A percentile compares a stretch with the other conserved stretches of the same genome.
Conservation (phyloP, 768 basidiomycete genomes). For the Cyclocybe cylindracea region DNA sequence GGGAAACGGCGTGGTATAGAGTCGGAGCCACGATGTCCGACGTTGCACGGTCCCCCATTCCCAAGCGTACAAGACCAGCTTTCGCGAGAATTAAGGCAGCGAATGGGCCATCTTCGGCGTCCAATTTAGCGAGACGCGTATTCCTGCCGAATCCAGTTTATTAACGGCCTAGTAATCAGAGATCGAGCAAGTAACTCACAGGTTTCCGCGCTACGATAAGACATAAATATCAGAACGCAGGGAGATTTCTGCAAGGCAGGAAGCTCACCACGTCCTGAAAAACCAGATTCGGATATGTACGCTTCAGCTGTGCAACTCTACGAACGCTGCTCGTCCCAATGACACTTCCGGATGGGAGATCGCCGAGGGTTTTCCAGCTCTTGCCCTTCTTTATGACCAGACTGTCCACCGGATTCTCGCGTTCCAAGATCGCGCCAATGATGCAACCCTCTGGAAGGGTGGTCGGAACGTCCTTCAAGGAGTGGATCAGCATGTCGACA, state of each 20-base stretch:
- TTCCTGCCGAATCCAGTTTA: conserved; percentile 49
- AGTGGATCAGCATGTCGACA: conserved; percentile 93
- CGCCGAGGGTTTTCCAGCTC: conserved; percentile 70
- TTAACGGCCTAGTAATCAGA: not conserved
- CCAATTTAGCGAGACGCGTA: conserved; percentile 90
- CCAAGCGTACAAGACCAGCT: conserved; percentile 85
- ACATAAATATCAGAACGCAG: not conserved
- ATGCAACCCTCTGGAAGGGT: conserved; percentile 80
- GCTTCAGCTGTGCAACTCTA: conserved; percentile 85
- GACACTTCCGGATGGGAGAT: conserved; percentile 84
- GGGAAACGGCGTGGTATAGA: conserved; percentile 88
- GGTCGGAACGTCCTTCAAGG: conserved; percentile 93
- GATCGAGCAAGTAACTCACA: conserved; percentile 52
- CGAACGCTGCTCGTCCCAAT: conserved; percentile 97
- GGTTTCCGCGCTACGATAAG: conserved; percentile 71
- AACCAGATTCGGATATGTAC: conserved; percentile 70
- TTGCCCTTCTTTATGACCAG: conserved; percentile 80
- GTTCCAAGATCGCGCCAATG: conserved; percentile 80
- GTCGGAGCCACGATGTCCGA: conserved; percentile 71
- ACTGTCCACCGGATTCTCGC: conserved; percentile 89
- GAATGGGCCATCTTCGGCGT: conserved; percentile 77
- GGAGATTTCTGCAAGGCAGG: not conserved
- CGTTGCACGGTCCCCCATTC: conserved; percentile 74
- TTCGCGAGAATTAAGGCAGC: conserved; percentile 91
- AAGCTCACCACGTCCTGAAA: conserved; percentile 87